phyloP scores from a whole-genome alignment of 148 eudicot species.

The Bassia scoparia region DNA sequence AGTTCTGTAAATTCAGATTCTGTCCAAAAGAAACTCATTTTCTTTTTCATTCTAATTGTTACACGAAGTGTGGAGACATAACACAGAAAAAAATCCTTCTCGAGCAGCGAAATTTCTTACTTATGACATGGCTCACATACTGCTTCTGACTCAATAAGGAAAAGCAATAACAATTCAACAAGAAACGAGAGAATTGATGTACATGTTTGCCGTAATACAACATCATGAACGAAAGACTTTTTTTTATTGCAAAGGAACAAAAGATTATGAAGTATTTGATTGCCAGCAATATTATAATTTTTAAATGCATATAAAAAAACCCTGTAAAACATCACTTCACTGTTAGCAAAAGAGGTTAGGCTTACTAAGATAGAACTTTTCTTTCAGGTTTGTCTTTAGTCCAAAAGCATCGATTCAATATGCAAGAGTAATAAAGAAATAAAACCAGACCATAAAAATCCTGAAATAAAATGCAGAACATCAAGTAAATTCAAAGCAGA shows the following conservation, averaged over 20 bases:
- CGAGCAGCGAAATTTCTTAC: not conserved
- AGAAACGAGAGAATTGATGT: not conserved
- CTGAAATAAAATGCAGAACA: too few species aligned
- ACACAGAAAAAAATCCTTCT: not conserved
- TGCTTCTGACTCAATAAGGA: not conserved
- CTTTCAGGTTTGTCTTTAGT: too few species aligned
- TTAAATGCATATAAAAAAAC: not conserved
- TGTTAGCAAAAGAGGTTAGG: too few species aligned
- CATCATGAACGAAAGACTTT: not conserved
- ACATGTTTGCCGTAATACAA: not conserved
- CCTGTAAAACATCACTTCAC: slow-evolving; percentile 3
- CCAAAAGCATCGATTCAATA: too few species aligned
- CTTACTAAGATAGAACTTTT: too few species aligned
- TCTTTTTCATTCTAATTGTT: not conserved
- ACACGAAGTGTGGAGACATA: not conserved
- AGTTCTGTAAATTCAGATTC: not conserved
- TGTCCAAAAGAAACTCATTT: not conserved
- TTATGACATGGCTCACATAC: not conserved
- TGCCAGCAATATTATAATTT: not conserved
- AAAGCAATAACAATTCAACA: not conserved
- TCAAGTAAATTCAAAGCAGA: too few species aligned
- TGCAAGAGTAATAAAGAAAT: too few species aligned
- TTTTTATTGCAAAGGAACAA: too few species aligned
- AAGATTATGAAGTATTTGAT: not conserved
- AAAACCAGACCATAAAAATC: too few species aligned